Evolutionary conservation across 176 grass and related monocot species (phyloP).

Genomic region (Oryza longistaminata): DNA sequence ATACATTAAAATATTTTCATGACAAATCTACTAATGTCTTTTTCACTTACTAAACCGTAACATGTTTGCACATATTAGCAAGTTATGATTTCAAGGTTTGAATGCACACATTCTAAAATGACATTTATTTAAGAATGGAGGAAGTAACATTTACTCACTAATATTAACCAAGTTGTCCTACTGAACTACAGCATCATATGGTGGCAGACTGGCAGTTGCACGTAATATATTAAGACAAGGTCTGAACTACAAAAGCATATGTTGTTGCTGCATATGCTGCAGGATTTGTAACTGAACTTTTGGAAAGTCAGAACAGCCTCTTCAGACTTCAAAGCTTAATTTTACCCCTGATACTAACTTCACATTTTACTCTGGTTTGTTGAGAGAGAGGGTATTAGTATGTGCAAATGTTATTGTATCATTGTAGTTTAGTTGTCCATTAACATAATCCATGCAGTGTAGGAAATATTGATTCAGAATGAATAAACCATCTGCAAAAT

Average conservation of each 20-base stretch:
- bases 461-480: slow-evolving; percentile 1
- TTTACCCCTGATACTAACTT: neutral
- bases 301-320: neutral
- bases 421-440: slow-evolving; percentile 11
- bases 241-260: slow-evolving; percentile 5
- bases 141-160: neutral
- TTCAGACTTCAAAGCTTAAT: neutral
- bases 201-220: neutral
- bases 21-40: neutral
- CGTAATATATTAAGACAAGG: neutral
- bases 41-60: neutral
- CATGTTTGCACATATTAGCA: neutral
- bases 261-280: neutral
- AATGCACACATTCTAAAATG: neutral
- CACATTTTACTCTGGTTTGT: neutral
- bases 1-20: neutral
- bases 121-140: neutral
- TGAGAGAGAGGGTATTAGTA: neutral
- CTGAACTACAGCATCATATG: slow-evolving; percentile 21
- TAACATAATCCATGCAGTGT: neutral
- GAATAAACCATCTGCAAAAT: slow-evolving; percentile 12
- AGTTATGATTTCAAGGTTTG: neutral
- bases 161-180: neutral
- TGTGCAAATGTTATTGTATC: neutral
- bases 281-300: neutral